Conservation (phyloP, 2,329 filamentous ascomycete genomes). For the Cryphonectria parasitica region DNA sequence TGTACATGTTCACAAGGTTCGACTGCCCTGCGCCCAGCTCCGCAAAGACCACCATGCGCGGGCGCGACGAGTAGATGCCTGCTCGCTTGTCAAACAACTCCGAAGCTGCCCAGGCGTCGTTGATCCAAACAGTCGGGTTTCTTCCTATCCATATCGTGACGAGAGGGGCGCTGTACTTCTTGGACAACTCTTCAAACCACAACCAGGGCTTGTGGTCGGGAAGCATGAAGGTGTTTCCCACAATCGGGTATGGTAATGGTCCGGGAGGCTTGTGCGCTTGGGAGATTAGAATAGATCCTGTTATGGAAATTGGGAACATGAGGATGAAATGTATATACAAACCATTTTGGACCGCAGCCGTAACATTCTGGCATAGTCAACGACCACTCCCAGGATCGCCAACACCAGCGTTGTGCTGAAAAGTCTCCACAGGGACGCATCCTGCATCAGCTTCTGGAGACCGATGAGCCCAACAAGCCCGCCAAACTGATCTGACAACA, state of each 20-base stretch:
- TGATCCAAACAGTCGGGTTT: slow-evolving; percentile 52
- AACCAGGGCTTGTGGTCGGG: slow-evolving; percentile 61
- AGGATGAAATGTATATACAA: slow-evolving; percentile 9
- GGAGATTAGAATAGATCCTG: slow-evolving; percentile 17
- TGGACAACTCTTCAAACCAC: slow-evolving; percentile 58
- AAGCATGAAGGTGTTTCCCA: slow-evolving; percentile 60
- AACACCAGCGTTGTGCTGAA: slow-evolving; percentile 32
- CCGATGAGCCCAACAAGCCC: slow-evolving; percentile 6
- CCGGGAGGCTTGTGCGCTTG: slow-evolving; percentile 51
- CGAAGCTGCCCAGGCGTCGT: slow-evolving; percentile 53
- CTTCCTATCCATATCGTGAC: slow-evolving; percentile 61
- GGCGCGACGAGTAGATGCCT: slow-evolving; percentile 54
- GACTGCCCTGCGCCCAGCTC: slow-evolving; percentile 50
- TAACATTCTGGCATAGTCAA: slow-evolving; percentile 55
- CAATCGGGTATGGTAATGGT: slow-evolving; percentile 55
- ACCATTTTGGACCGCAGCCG: slow-evolving; percentile 53
- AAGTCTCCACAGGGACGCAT: slow-evolving; percentile 1
- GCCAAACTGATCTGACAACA: slow-evolving; percentile 23
- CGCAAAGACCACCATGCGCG: slow-evolving; percentile 52
- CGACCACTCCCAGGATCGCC: slow-evolving; percentile 35
- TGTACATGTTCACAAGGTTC: slow-evolving; percentile 50
- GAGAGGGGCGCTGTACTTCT: slow-evolving; percentile 51
- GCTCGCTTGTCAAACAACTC: slow-evolving; percentile 60
- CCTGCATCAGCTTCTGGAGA: slow-evolving; percentile 11
- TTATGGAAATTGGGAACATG: not conserved